These are phyloP conservation scores for Galerina marginata DNA, from an alignment of 768 basidiomycete species.

Conservation along the genomic window DNA sequence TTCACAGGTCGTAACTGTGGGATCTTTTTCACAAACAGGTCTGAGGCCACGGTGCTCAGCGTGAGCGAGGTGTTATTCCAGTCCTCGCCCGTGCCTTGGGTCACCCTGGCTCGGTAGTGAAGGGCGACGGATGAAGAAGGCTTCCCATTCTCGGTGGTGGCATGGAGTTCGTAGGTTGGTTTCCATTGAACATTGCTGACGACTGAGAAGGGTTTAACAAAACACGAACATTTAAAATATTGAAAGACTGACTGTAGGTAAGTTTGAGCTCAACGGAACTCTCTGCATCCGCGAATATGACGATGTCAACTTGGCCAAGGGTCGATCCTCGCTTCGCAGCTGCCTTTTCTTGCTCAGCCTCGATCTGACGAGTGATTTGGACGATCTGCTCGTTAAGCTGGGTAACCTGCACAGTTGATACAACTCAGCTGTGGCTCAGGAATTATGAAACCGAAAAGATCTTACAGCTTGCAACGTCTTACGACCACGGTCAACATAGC, in stretches of 20 bases:
- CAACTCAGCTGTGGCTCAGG: background rate
- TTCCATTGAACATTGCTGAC: constrained; percentile 57
- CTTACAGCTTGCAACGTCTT: constrained; percentile 39
- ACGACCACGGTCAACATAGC: constrained; percentile 43
- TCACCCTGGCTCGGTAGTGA: constrained; percentile 59
- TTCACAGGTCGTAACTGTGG: constrained; percentile 39
- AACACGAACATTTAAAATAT: background rate
- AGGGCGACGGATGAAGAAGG: constrained; percentile 50
- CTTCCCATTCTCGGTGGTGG: constrained; percentile 49
- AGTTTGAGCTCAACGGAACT: constrained; percentile 48
- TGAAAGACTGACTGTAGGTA: constrained; percentile 51
- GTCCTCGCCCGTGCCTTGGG: constrained; percentile 64
- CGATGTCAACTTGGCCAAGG: constrained; percentile 44
- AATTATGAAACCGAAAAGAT: background rate
- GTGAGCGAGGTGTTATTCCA: constrained; percentile 57
- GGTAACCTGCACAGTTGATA: constrained; percentile 28
- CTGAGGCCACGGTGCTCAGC: constrained; percentile 54
- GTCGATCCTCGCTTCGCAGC: constrained; percentile 40
- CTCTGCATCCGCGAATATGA: constrained; percentile 45
- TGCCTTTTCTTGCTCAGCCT: constrained; percentile 36
- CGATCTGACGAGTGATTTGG: constrained; percentile 44
- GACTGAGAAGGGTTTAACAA: constrained; percentile 37
- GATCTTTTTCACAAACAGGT: constrained; percentile 37
- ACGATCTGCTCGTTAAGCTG: constrained; percentile 47
- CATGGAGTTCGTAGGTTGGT: constrained; percentile 65